Base-by-base conservation (phyloP, 1,284 basidiomycete species). In the Marasmius oreades region DNA sequence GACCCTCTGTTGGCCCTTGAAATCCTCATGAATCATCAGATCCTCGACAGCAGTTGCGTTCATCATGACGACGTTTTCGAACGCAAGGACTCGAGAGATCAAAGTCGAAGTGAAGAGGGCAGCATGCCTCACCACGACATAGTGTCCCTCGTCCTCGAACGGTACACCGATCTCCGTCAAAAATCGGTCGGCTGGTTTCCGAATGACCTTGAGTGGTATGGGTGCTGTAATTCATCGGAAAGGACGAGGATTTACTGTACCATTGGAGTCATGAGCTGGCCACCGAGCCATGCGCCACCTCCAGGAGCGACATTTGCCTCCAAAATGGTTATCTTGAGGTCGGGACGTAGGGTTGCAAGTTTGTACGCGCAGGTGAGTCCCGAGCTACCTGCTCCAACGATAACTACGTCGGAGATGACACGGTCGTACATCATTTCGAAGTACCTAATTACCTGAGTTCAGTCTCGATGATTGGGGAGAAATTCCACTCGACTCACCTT, bases 231-330 rank as follows among this genome's bases (percentile, higher is more conserved):
- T 36, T 42, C 53, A 36, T 48, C 28, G 2, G n/a, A 16, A 42
- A 42, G 28, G 28, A 31, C 10, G 28, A 2, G 3, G 16, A 20
- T 42, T 2, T 16, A 42, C 20, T 66, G 44, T 64, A 81, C 90
- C 90, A 93, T 93, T 0, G 89, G 85, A 1, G 83, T 85, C 90
- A 93, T 92, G 52, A 93, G 75, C 71, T 93, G 90, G 1, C 90
- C 91, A 36, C 89, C 88, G 47, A 90, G 79, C 88, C 89, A 90
- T 20, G 86, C 87, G 51, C 88, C 85, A 57, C 86, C 86, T 50
- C 90, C 87, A n/a, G 92, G 91, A 1, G 90, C 85, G 23, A 93
- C 91, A 61, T 81, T 85, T 10, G 91, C 90, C 71, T 93, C 91
- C 62, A 93, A 74, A 66, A 93, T 90, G 23, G 92, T 92, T 64